A percentile compares a stretch with the other conserved stretches of the same genome.
These are phyloP conservation scores for Globisporangium lucens DNA, from an alignment of 352 stramenopile genomes.

Conservation along the genomic window DNA sequence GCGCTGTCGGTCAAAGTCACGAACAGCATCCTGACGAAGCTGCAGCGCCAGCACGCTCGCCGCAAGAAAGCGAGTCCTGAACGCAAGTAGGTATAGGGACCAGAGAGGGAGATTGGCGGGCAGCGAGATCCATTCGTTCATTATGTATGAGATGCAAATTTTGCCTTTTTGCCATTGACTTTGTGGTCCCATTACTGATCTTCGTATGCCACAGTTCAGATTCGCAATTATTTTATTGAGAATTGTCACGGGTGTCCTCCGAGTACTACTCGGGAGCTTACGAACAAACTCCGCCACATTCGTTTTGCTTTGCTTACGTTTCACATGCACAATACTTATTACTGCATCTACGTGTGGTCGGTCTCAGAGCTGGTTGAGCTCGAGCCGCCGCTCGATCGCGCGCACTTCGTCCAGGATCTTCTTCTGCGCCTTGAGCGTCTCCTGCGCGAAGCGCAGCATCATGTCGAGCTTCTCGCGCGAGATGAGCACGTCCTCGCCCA, in stretches of 20 bases:
- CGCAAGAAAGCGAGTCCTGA: conserved; percentile 42
- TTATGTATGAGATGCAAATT: conserved; percentile 7
- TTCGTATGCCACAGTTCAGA: neutral
- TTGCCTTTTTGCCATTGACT: conserved; percentile 3
- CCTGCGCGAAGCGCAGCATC: conserved; percentile 51
- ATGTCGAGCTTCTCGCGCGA: conserved; percentile 49
- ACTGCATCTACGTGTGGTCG: too few relatives aligned
- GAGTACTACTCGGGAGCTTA: too few relatives aligned
- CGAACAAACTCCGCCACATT: too few relatives aligned
- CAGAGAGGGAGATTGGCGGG: neutral
- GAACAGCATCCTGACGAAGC: conserved; percentile 67
- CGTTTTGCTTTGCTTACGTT: too few relatives aligned
- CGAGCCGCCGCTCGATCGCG: conserved; percentile 43
- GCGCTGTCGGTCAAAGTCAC: conserved; percentile 77
- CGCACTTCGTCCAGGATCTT: conserved; percentile 61
- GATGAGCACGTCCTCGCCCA: conserved; percentile 36
- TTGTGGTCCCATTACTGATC: neutral
- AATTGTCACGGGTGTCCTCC: too few relatives aligned
- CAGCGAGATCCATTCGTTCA: neutral
- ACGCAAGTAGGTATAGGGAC: conserved; percentile 4
- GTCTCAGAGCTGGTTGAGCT: conserved; percentile 11
- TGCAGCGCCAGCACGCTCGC: conserved; percentile 66
- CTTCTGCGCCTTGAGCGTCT: conserved; percentile 55
- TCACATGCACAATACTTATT: neutral
- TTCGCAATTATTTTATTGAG: too few relatives aligned